Evolutionary conservation across 1,139 yeast species (phyloP).

Genomic region (Hansenula lynferdii): DNA sequence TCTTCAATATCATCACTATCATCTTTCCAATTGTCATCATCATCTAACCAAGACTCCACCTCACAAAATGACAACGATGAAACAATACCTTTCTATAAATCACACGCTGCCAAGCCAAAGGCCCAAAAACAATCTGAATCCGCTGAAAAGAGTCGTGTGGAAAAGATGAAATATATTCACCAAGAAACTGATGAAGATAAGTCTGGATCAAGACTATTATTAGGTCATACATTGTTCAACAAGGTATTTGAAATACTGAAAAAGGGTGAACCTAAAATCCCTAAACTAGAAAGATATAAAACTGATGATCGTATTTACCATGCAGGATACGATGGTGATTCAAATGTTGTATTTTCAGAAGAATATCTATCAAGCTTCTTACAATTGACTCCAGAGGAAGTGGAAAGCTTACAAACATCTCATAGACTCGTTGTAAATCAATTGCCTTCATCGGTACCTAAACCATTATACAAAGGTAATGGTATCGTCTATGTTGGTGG

Average conservation of each 20-base stretch:
- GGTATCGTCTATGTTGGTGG: conserved; percentile 87
- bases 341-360: conserved; percentile 32
- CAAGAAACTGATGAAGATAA: conserved; percentile 1
- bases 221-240: conserved; percentile 11
- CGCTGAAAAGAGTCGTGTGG: not conserved
- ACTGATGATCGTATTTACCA: conserved; percentile 40
- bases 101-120: not conserved
- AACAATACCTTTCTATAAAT: conserved; percentile 1
- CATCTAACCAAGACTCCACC: not conserved
- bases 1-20: not conserved
- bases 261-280: conserved; percentile 35
- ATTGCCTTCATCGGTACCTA: conserved; percentile 44
- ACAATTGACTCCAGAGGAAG: conserved; percentile 44
- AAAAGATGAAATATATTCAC: not conserved
- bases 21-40: not conserved
- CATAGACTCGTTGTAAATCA: conserved; percentile 50
- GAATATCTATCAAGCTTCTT: conserved; percentile 48
- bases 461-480: conserved; percentile 49
- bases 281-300: conserved; percentile 32
- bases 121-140: not conserved
- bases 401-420: conserved; percentile 40
- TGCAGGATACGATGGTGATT: conserved; percentile 41
- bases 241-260: conserved; percentile 33
- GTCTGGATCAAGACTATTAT: conserved; percentile 4
- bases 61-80: not conserved